Conservation (phyloP, 139 green algal species). For the Trebouxia sp. region DNA sequence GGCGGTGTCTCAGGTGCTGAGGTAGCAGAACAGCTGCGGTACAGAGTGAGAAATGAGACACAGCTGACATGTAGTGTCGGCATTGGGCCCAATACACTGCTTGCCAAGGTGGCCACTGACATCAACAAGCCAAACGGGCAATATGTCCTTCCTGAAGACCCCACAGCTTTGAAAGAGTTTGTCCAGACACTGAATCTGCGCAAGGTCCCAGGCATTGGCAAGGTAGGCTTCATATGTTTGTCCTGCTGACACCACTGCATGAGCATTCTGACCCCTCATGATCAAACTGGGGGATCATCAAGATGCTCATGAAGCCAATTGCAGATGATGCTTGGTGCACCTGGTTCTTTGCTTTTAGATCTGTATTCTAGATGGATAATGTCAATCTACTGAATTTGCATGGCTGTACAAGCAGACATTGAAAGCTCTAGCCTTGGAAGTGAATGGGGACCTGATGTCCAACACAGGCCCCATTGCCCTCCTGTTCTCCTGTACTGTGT, state of each 20-base stretch:
- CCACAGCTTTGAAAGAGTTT: slow-evolving; percentile 63
- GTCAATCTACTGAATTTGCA: no score
- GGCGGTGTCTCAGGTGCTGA: slow-evolving; percentile 31
- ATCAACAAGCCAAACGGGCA: slow-evolving; percentile 90
- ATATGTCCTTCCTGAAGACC: slow-evolving; percentile 53
- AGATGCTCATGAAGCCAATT: no score
- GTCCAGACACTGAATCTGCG: slow-evolving; percentile 69
- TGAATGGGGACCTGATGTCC: no score
- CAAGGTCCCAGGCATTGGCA: slow-evolving; percentile 81
- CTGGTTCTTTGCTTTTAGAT: no score
- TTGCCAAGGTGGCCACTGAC: slow-evolving; percentile 82
- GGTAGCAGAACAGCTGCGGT: slow-evolving; percentile 63
- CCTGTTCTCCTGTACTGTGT: no score
- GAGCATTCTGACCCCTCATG: no score
- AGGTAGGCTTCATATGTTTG: slow-evolving; percentile 26
- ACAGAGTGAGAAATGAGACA: slow-evolving; percentile 52
- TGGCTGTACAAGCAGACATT: no score
- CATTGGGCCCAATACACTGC: slow-evolving; percentile 77
- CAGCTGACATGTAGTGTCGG: slow-evolving; percentile 78
- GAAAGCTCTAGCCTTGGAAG: no score
- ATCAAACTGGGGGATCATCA: no score
- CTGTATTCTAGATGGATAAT: no score
- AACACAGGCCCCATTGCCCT: no score
- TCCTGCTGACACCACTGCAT: background rate
- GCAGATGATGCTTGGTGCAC: no score